Evolutionary conservation across 1,284 basidiomycete species (phyloP), one percentile per base, ranked within the genome.

Genomic region (Microbotryum saponariae): DNA sequence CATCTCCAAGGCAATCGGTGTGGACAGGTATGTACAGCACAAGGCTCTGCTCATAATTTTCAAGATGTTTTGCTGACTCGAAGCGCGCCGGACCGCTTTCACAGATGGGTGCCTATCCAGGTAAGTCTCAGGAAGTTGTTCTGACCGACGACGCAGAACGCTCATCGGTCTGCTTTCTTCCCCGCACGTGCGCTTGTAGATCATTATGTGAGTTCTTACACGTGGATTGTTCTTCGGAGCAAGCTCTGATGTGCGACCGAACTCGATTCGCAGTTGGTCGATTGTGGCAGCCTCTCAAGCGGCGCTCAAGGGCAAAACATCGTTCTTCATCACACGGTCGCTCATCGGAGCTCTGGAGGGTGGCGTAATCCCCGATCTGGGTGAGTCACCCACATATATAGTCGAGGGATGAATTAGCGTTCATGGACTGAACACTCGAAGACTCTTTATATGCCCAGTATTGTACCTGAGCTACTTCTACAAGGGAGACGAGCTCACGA

Each of bases 1-100:
- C 33, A 58, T 75, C 29, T 66, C 62, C 33, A 78, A 78, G 61
- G 74, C 74, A 61, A 60, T 79, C 27, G 77, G 77, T 3, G 71
- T 73, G 6, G 77, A 76, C 48, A 50, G 37, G 37, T 42, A 37
- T 10, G 33, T 37, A 10, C 10, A 37, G 10, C 33, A 37, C 10
- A 10, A 37, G 4, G 33, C 48, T 49, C 7, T 12, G 25, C 21
- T 49, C 48, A 27, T 23, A 23, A 2, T 23, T 23, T 23, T 23
- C 3, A 3, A 23, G 23, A 23, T 23, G 23, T 23, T 23, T 23
- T 23, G 27, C 4, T 31, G 29, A 31, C 12, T 50, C 48, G 12
- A 42, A 12, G 12, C 37, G 10, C 37, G 14, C 37, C 16, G 37
- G 10, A 42, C 16, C 4, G 2, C 12, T 42, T 42, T 42, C 37